A percentile compares a stretch with the other conserved stretches of the same genome.
Evolutionary conservation across 148 eudicot genomes (phyloP).

Genomic region (Rhododendron henanense): DNA sequence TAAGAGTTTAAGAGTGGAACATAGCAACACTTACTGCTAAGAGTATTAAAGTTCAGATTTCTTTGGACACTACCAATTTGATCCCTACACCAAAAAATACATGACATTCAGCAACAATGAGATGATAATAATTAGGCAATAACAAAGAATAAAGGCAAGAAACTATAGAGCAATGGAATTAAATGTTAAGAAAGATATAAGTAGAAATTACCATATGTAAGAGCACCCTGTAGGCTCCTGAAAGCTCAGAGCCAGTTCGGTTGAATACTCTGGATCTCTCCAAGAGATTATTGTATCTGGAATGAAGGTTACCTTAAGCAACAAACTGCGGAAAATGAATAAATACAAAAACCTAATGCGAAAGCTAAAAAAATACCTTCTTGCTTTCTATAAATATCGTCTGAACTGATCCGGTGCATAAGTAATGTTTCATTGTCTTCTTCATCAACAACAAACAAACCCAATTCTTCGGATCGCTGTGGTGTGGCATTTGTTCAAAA

Average conservation of each 20-base stretch:
- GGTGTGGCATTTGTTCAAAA: constrained; percentile 3
- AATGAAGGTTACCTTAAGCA: neutral
- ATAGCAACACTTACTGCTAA: constrained; percentile 61
- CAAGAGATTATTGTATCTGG: constrained; percentile 96
- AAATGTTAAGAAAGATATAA: neutral
- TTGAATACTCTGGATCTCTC: constrained; percentile 88
- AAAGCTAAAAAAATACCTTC: constrained; percentile 52
- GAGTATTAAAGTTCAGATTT: constrained; percentile 56
- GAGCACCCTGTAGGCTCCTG: constrained; percentile 90
- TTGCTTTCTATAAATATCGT: constrained; percentile 91
- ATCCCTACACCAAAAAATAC: constrained; percentile 59
- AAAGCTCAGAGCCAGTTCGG: constrained; percentile 94
- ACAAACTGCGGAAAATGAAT: neutral
- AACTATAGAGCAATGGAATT: constrained; percentile 4
- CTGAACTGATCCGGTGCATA: constrained; percentile 69
- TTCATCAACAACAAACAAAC: constrained; percentile 81
- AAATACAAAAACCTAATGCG: neutral
- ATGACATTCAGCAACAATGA: neutral
- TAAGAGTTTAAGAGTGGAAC: neutral
- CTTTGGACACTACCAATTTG: constrained; percentile 78
- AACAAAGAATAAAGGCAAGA: neutral
- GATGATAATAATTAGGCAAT: neutral
- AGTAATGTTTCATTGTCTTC: constrained; percentile 83
- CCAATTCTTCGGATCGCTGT: constrained; percentile 86
- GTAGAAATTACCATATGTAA: constrained; percentile 63